These are phyloP conservation scores for Lichtheimia ramosa DNA, from an alignment of 371 early-diverging fungal species.

Conservation along the genomic window DNA sequence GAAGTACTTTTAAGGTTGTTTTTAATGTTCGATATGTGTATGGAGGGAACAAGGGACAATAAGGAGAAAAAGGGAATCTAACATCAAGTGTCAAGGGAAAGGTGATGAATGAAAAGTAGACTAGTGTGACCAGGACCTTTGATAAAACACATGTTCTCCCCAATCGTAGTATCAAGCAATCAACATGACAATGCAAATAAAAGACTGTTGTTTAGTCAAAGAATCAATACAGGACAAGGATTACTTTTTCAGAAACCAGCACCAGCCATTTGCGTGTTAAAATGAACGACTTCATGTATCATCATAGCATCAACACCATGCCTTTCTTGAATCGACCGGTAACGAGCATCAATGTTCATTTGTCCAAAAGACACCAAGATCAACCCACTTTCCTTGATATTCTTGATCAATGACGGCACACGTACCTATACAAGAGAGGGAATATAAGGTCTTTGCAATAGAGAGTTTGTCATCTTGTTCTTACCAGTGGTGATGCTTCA, in stretches of 20 bases:
- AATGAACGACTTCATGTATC: slow-evolving; percentile 51
- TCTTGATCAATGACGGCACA: slow-evolving; percentile 84
- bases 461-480: background rate
- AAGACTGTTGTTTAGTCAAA: too few relatives aligned
- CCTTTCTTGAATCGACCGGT: slow-evolving; percentile 71
- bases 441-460: background rate
- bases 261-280: slow-evolving; percentile 50
- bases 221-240: too few relatives aligned
- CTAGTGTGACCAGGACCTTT: too few relatives aligned
- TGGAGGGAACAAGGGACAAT: background rate
- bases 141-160: too few relatives aligned
- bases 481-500: slow-evolving; percentile 82
- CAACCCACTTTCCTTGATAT: slow-evolving; percentile 89
- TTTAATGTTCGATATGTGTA: background rate
- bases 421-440: slow-evolving; percentile 57
- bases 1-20: background rate
- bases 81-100: background rate
- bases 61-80: background rate
- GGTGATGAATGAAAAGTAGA: too few relatives aligned
- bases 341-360: slow-evolving; percentile 61
- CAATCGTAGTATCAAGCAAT: too few relatives aligned
- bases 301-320: slow-evolving; percentile 88
- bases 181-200: too few relatives aligned
- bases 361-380: slow-evolving; percentile 85
- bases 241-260: slow-evolving; percentile 37